phyloP scores from a whole-genome alignment of 129 eudicot genomes.

The Mikania micrantha region DNA sequence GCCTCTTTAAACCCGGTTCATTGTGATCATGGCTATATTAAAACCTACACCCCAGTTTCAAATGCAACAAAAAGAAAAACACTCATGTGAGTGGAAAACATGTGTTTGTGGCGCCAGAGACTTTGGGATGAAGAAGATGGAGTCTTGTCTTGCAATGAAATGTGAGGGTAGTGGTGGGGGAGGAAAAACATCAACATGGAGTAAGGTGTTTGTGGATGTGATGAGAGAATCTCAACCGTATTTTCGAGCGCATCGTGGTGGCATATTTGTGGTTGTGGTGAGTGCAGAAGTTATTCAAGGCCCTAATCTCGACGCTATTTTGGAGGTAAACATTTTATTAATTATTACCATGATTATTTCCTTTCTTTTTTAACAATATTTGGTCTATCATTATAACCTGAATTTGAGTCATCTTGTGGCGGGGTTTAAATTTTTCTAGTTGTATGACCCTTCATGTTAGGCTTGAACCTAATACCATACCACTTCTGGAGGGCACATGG shows the following conservation, averaged over 20 bases:
- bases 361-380: too few relatives aligned
- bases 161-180: neutral
- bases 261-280: conserved; percentile 49
- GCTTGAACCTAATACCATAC: too few relatives aligned
- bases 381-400: too few relatives aligned
- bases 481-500: too few relatives aligned
- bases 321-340: too few relatives aligned
- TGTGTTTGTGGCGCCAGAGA: neutral
- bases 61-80: neutral
- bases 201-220: conserved; percentile 34
- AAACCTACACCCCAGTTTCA: conserved; percentile 5
- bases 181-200: neutral
- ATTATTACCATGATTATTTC: too few relatives aligned
- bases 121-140: conserved; percentile 4
- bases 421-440: too few relatives aligned
- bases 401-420: too few relatives aligned
- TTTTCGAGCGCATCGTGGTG: conserved; percentile 40
- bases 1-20: neutral
- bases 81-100: neutral
- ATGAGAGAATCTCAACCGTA: conserved; percentile 67
- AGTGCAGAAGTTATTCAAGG: conserved; percentile 37
- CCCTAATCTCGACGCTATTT: conserved; percentile 30
- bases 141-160: conserved; percentile 3
- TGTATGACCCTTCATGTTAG: too few relatives aligned
- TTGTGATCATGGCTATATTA: conserved; percentile 9